Evolutionary conservation across 805 yeast genomes (phyloP).

Genomic region (Pichia eremophila): DNA sequence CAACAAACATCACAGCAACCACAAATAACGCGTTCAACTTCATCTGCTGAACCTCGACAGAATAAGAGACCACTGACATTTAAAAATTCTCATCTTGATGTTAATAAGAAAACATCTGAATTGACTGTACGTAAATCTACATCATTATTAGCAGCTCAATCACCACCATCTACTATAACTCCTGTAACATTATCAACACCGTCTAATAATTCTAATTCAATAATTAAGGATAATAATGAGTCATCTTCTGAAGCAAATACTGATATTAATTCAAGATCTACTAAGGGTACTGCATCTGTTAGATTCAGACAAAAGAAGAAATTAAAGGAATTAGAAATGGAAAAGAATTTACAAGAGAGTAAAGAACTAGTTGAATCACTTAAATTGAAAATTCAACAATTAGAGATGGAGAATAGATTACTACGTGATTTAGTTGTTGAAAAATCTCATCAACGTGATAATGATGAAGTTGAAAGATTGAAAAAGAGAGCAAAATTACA

Average conservation of each 20-base stretch:
- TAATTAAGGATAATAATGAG: neutral
- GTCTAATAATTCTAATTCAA: neutral
- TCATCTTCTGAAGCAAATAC: neutral
- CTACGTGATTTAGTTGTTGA: constrained; percentile 76
- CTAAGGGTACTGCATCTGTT: constrained; percentile 60
- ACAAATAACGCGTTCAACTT: too few species aligned
- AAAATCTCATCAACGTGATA: constrained; percentile 52
- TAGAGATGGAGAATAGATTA: constrained; percentile 89
- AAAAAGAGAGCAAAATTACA: constrained; percentile 37
- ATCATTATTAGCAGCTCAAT: neutral
- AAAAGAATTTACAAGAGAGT: constrained; percentile 61
- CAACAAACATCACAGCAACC: neutral
- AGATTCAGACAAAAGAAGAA: constrained; percentile 89
- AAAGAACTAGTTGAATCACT: constrained; percentile 55
- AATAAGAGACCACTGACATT: constrained; percentile 1
- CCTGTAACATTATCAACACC: too few species aligned
- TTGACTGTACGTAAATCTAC: neutral
- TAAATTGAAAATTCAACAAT: constrained; percentile 67
- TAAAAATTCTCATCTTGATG: constrained; percentile 7
- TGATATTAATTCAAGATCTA: neutral
- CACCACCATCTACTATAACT: neutral
- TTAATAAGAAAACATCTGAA: neutral
- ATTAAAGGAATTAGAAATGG: constrained; percentile 86
- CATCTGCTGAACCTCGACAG: neutral
- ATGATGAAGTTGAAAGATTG: constrained; percentile 43